phyloP scores from a whole-genome alignment of 805 yeast species.

The Monosporozyma servazzii region DNA sequence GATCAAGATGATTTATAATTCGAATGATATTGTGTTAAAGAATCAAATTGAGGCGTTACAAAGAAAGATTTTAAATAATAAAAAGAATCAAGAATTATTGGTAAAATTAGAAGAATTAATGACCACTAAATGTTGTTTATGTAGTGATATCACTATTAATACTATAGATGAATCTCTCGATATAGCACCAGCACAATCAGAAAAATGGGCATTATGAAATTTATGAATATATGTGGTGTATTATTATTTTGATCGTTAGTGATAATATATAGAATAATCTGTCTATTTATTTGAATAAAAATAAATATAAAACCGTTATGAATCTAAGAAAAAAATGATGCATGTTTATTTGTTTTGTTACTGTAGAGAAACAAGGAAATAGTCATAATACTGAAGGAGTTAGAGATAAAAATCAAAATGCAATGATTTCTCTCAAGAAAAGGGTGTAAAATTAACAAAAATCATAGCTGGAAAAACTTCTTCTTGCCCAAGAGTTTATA shows the following conservation, averaged over 20 bases:
- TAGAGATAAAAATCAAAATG: neutral
- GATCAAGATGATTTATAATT: constrained; percentile 47
- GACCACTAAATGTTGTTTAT: constrained; percentile 59
- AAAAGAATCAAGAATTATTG: constrained; percentile 10
- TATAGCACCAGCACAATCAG: constrained; percentile 31
- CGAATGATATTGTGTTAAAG: constrained; percentile 59
- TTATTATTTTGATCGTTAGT: neutral
- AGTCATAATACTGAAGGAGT: neutral
- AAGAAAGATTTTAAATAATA: constrained; percentile 20
- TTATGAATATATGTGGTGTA: neutral
- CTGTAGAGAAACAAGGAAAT: neutral
- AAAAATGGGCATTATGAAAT: constrained; percentile 36
- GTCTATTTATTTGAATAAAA: neutral
- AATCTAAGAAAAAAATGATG: neutral
- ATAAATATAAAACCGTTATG: neutral
- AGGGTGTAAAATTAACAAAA: constrained; percentile 28
- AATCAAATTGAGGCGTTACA: constrained; percentile 43
- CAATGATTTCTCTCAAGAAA: neutral
- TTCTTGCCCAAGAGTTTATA: constrained; percentile 53
- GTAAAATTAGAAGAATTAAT: constrained; percentile 47
- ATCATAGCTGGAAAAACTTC: constrained; percentile 50
- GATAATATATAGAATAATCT: neutral
- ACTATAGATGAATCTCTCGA: constrained; percentile 56
- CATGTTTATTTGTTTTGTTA: neutral
- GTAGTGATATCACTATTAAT: constrained; percentile 66